phyloP scores from a whole-genome alignment of 257 asterid genomes.

The Ballota nigra region DNA sequence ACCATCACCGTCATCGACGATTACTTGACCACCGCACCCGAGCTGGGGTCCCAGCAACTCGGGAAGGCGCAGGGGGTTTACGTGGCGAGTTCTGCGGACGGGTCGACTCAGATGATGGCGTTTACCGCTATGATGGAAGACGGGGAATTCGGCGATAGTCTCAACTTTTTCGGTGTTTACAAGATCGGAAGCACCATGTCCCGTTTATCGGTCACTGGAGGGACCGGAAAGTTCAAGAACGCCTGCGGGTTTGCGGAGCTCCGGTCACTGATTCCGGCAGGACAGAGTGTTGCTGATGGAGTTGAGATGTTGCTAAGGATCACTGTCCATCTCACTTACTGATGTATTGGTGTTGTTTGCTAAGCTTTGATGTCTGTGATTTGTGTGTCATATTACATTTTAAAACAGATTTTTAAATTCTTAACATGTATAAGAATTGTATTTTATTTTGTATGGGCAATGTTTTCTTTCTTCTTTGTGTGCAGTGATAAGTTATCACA shows the following conservation, averaged over 20 bases:
- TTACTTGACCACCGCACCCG: constrained; percentile 50
- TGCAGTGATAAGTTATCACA: not conserved
- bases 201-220: constrained; percentile 73
- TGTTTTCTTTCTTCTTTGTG: not conserved
- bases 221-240: constrained; percentile 60
- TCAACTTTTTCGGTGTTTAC: constrained; percentile 68
- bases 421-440: not conserved
- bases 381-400: not conserved
- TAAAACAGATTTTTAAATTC: not conserved
- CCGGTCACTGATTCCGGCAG: constrained; percentile 45
- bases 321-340: constrained; percentile 42
- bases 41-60: constrained; percentile 45
- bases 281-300: constrained; percentile 42
- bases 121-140: constrained; percentile 61
- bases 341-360: not conserved
- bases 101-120: constrained; percentile 72
- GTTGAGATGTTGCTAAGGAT: constrained; percentile 48
- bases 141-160: constrained; percentile 48
- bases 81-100: constrained; percentile 70
- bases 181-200: constrained; percentile 53
- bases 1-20: constrained; percentile 59
- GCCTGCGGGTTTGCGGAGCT: constrained; percentile 75
- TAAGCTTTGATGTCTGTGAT: not conserved
- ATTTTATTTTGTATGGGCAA: not conserved
- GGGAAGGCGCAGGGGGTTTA: constrained; percentile 79